Conservation (phyloP, 208 protist species). For the Herpetomonas samuelpessoai region DNA sequence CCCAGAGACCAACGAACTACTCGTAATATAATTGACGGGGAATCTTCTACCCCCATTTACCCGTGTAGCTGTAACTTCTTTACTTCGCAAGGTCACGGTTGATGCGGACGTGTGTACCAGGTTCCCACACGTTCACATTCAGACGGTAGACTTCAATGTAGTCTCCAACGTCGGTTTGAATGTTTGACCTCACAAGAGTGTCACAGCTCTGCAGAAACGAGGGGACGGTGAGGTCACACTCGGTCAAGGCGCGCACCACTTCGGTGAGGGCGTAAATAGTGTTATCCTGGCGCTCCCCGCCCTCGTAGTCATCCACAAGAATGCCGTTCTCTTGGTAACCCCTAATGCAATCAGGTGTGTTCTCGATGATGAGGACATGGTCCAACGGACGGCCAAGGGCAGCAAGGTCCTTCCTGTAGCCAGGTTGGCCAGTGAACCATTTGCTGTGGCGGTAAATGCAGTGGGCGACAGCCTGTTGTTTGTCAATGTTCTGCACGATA, state of each 20-base stretch:
- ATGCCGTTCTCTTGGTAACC: conserved; percentile 91
- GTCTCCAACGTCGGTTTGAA: conserved; percentile 91
- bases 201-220: conserved; percentile 81
- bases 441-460: conserved; percentile 94
- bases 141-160: conserved; percentile 89
- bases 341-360: conserved; percentile 92
- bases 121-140: conserved; percentile 74
- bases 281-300: conserved; percentile 81
- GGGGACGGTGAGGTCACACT: conserved; percentile 84
- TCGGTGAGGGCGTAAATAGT: conserved; percentile 87
- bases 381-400: conserved; percentile 85
- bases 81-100: conserved; percentile 71
- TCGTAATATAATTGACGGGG: too few relatives aligned
- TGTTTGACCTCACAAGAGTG: conserved; percentile 60
- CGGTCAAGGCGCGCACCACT: conserved; percentile 66
- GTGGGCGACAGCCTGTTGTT: conserved; percentile 73
- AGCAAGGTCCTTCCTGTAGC: conserved; percentile 91
- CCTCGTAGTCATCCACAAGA: conserved; percentile 92
- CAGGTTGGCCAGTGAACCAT: conserved; percentile 92
- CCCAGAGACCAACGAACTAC: too few relatives aligned
- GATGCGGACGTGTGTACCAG: conserved; percentile 64
- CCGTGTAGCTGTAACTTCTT: too few relatives aligned
- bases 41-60: too few relatives aligned
- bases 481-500: conserved; percentile 92
- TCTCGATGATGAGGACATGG: conserved; percentile 90